Evolutionary conservation across 1,139 yeast species (phyloP).

Genomic region (Sugiyamaella neomexicana): DNA sequence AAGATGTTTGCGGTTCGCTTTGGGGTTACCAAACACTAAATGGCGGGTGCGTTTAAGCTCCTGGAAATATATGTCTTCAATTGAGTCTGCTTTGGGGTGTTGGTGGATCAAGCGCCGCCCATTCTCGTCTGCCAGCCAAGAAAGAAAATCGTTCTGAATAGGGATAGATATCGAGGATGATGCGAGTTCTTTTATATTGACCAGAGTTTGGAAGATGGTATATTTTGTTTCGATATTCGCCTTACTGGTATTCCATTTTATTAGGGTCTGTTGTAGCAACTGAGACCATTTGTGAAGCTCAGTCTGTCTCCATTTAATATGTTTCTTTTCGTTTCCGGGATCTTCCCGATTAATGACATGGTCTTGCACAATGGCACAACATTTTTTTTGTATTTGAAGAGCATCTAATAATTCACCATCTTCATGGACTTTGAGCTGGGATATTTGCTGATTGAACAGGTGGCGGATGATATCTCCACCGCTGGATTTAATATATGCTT

Average conservation of each 20-base stretch:
- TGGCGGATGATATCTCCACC: slow-evolving; percentile 31
- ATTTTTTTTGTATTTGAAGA: slow-evolving; percentile 11
- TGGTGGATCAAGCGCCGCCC: neutral
- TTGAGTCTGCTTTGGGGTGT: neutral
- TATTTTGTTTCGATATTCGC: slow-evolving; percentile 14
- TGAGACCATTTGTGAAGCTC: slow-evolving; percentile 29
- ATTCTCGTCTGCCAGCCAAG: slow-evolving; percentile 63
- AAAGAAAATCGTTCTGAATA: slow-evolving; percentile 43
- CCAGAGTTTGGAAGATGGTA: slow-evolving; percentile 33
- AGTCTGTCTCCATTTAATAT: slow-evolving; percentile 19
- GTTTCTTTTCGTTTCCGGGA: slow-evolving; percentile 13
- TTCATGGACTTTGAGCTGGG: too few relatives aligned
- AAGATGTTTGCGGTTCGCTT: slow-evolving; percentile 56
- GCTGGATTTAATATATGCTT: slow-evolving; percentile 23
- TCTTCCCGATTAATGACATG: slow-evolving; percentile 15
- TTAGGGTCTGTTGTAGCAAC: slow-evolving; percentile 24
- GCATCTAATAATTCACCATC: neutral
- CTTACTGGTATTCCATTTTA: slow-evolving; percentile 11
- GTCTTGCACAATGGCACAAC: slow-evolving; percentile 19
- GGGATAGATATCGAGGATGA: slow-evolving; percentile 24
- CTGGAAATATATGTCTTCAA: slow-evolving; percentile 26
- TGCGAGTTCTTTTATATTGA: slow-evolving; percentile 30
- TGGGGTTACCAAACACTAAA: slow-evolving; percentile 74
- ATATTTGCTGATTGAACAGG: slow-evolving; percentile 16
- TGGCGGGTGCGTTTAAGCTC: slow-evolving; percentile 55